Evolutionary conservation across 257 asterid species (phyloP), one percentile per base, ranked within the genome.

Genomic region (Solanum chmielewskii): DNA sequence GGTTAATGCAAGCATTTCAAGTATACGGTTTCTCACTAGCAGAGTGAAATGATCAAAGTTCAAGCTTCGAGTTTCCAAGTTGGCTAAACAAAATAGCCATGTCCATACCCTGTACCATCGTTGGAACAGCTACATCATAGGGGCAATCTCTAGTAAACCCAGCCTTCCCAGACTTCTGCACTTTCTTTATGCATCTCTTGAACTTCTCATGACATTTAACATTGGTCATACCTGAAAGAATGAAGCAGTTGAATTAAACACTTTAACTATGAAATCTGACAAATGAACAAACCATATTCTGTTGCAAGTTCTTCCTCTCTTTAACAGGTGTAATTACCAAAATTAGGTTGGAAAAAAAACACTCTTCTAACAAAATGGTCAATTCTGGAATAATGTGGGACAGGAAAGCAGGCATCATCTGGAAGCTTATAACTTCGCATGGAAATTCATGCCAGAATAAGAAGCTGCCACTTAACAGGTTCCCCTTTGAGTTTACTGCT

Each of bases 41-140:
- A 45, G 42, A 47, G 42, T 45, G 84, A 78, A 78, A 15, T 31
- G 47, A 83, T 90, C 90, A 96, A 86, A 96, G 95, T 86, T 95
- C 98, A 66, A 81, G 73, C 87, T 88, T 92, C 18, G 93, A 87
- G 91, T 88, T 83, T 21, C 96, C 96, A 44, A 95, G 90, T 89
- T 93, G 97, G 84, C 98, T 95, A 75, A 95, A 91, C 89, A 95
- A 45, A 87, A 96, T 95, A 11, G 98, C 98, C 92, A 93, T 89
- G 89, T 95, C 97, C 99, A 96, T 96, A 49, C 99, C 98, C 81
- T 93, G 94, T 23, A 83, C 76, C 99, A 96, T 94, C 85, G 98
- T 95, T 78, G 98, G 98, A 86, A 96, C 94, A 20, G 95, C 97
- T 76, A 90, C 92, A 84, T 91, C 95, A 81, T 94, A 95, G 0